These are phyloP conservation scores for Phytophthora podocarpi DNA, from an alignment of 352 stramenopile genomes.

Conservation along the genomic window DNA sequence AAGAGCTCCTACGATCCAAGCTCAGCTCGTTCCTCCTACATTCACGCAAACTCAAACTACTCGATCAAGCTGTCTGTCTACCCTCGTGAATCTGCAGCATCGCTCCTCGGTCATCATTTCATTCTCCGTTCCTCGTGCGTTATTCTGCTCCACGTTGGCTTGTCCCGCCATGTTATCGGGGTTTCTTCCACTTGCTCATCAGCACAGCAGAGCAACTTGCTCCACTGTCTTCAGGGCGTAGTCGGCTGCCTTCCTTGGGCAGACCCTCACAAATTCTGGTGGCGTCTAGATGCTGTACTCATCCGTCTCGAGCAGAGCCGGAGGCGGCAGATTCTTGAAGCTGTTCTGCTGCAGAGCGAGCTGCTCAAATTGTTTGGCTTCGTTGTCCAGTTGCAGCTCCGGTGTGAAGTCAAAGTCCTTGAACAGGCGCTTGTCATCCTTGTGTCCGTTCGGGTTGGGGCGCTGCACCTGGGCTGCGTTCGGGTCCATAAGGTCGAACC, in stretches of 20 bases:
- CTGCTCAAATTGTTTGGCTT: constrained; percentile 88
- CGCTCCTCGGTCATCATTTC: constrained; percentile 11
- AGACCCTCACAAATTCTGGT: constrained; percentile 16
- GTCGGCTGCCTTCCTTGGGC: constrained; percentile 38
- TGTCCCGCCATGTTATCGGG: constrained; percentile 11
- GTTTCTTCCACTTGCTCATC: constrained; percentile 8
- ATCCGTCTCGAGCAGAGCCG: constrained; percentile 73
- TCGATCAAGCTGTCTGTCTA: constrained; percentile 29
- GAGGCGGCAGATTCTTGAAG: constrained; percentile 79
- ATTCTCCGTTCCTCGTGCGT: constrained; percentile 10
- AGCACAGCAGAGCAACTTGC: not conserved
- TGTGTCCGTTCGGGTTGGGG: constrained; percentile 51
- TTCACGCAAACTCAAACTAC: constrained; percentile 36
- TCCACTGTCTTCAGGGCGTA: constrained; percentile 7
- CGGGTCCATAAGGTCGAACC: constrained; percentile 67
- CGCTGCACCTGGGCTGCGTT: constrained; percentile 71
- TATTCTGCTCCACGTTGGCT: constrained; percentile 11
- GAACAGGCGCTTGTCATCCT: constrained; percentile 81
- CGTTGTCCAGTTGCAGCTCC: constrained; percentile 78
- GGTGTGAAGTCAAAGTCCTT: constrained; percentile 89
- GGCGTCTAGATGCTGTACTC: constrained; percentile 81
- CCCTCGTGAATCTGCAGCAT: constrained; percentile 23
- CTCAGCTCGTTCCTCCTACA: constrained; percentile 26
- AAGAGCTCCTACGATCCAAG: constrained; percentile 18
- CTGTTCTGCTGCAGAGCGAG: constrained; percentile 83